Evolutionary conservation across 2,329 filamentous ascomycete genomes (phyloP), one percentile per base, ranked within the genome.

Genomic region (Gnomoniopsis sp.): DNA sequence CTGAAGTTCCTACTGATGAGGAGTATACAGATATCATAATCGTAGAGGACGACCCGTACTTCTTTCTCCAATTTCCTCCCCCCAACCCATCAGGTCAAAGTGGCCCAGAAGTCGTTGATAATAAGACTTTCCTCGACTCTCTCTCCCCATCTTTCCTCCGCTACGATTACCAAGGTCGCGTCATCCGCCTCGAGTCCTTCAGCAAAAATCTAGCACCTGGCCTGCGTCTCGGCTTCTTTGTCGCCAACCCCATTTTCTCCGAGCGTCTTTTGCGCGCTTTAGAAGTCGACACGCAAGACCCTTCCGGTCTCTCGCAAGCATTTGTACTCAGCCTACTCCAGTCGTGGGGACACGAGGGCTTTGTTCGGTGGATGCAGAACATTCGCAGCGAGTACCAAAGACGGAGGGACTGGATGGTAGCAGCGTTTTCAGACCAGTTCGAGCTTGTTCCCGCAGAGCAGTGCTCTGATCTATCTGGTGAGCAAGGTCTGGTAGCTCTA

Each of bases 291-390:
- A 87, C 84, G 1, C 88, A 91, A 68, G 86, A 85, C 59, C 88
- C 89, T 0, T 82, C 83, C 21, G 89, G 89, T 43, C 80, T 90
- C 60, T 81, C 84, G 0, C 88, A 91, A 69, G 68, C 66, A 1
- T 63, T 70, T 22, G 59, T 61, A 0, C 57, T 70, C 1, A 48
- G 57, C 3, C 58, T 70, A 15, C 58, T 70, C 6, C 86, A 89
- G 66, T 80, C 83, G 62, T 92, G 89, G 89, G 88, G 87, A 14
- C 87, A 91, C 65, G 74, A 77, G 2, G 88, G 88, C n/a, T 92
- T 89, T 68, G 71, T 92, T 7, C 82, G 87, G 69, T 92, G 89
- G 89, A 76, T 92, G 53, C 84, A 90, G 60, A 78, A 85, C 70
- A 77, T 92, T 57, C 83, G 88, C 53, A 74, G 85, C 69, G 79